Conservation (phyloP, 2,329 filamentous ascomycete genomes). For the Pseudodiploospora longispora region DNA sequence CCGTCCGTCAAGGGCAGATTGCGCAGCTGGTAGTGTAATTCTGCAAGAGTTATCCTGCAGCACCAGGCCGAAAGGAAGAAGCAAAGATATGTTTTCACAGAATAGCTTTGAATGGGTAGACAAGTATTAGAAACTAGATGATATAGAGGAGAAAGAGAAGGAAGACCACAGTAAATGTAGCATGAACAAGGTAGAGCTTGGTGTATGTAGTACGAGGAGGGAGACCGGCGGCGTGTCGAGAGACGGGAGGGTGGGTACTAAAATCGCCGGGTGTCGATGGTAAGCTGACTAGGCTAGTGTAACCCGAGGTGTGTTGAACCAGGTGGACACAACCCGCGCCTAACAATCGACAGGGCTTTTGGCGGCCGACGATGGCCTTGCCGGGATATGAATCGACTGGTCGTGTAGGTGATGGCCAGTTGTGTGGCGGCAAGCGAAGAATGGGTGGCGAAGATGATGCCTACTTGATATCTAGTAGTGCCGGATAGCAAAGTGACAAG, state of each 20-base stretch:
- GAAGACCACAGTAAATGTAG: constrained; percentile 2
- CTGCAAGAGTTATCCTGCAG: no score
- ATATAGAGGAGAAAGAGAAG: not conserved
- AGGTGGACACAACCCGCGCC: constrained; percentile 7
- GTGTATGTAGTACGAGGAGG: constrained; percentile 7
- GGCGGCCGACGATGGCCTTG: constrained; percentile 5
- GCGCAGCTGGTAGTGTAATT: no score
- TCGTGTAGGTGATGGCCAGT: not conserved
- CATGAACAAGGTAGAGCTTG: constrained; percentile 5
- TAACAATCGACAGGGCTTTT: constrained; percentile 6
- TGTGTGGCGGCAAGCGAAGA: constrained; percentile 5
- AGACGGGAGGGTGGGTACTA: constrained; percentile 9
- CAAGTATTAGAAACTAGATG: not conserved
- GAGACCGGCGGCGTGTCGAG: constrained; percentile 6
- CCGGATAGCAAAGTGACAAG: no score
- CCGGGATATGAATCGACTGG: constrained; percentile 7
- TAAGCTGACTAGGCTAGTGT: constrained; percentile 14
- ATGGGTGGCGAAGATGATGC: constrained; percentile 8
- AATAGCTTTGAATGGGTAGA: not conserved
- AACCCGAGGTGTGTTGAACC: constrained; percentile 4
- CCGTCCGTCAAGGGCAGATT: no score
- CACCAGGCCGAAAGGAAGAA: no score
- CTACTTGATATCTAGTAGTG: no score
- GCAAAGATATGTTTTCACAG: no score
- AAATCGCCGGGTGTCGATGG: constrained; percentile 8